These are phyloP conservation scores for Triadica sebifera DNA, from an alignment of 345 rosid genomes.

Conservation along the genomic window DNA sequence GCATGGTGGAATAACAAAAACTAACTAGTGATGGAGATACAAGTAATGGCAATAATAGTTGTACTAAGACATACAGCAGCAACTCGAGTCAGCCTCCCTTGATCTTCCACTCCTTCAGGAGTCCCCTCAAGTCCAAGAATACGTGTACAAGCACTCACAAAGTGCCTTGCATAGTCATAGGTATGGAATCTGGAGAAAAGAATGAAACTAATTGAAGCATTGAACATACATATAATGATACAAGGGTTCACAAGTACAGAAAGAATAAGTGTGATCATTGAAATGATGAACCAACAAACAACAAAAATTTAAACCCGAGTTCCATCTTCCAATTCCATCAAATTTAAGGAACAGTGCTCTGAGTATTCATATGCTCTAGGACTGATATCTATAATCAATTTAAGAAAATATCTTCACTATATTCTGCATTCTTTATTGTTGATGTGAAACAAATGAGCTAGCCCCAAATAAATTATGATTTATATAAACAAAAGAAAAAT, in stretches of 20 bases:
- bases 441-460: background rate
- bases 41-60: slow-evolving; percentile 21
- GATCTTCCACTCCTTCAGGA: slow-evolving; percentile 99
- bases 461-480: background rate
- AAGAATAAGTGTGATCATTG: slow-evolving; percentile 11
- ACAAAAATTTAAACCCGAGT: background rate
- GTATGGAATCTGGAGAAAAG: slow-evolving; percentile 68
- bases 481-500: too few species aligned
- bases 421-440: background rate
- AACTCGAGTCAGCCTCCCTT: slow-evolving; percentile 93
- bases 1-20: slow-evolving; percentile 12
- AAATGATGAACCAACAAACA: slow-evolving; percentile 1
- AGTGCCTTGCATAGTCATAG: slow-evolving; percentile 97
- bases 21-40: slow-evolving; percentile 1
- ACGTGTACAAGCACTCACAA: slow-evolving; percentile 99
- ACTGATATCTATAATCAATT: background rate
- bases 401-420: background rate
- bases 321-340: background rate
- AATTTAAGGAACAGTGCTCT: background rate
- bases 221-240: background rate
- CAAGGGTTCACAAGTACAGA: background rate
- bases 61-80: slow-evolving; percentile 71
- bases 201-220: background rate
- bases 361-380: background rate
- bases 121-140: slow-evolving; percentile 99